Evolutionary conservation across 1,139 yeast species (phyloP), one percentile per base, ranked within the genome.

Genomic region (Sugiyamaella castrensis): DNA sequence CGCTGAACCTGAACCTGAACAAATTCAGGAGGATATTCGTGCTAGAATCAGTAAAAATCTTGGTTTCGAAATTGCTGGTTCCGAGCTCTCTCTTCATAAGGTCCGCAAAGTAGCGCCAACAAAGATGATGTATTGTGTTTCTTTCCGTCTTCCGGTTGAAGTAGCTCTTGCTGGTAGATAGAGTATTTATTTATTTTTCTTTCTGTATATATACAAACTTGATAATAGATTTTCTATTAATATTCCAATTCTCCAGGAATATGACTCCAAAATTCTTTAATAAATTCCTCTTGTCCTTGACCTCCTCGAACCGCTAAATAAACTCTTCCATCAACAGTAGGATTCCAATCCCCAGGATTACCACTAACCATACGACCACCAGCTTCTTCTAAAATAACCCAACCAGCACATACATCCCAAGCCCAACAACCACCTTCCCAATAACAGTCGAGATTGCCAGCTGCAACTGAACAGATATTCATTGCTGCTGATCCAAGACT

Each of bases 101-200:
- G 98, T 94, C 11, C 79, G 98, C 62, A 83, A 82, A 64, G 98
- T 94, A 11, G 92, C 98, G 0, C 98, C 98, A 2, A 88, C 97
- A 1, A 94, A 92, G 65, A 92, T 92, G 31, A 92, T 92, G 98
- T 91, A 80, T 65, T 89, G 98, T 66, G 87, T 87, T 4, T 74
- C 91, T 8, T 89, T 91, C 68, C 68, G 69, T 58, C 73, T 92
- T 37, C 98, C 98, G 0, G 74, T 74, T 52, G 84, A 79, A 53
- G 88, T 91, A 31, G 96, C 96, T 2, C 16, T 51, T 9, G 29
- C 43, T 38, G 24, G 24, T 19, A 19, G 24, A 19, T 19, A 19
- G 24, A 5, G 24, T 19, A 19, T 19, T 19, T 19, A 19, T 19
- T 19, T n/a, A n/a, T n/a, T 19, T 19, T 4, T 19, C 5, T 19